Evolutionary conservation across 2,329 filamentous ascomycete genomes (phyloP).

Genomic region (Graphilbum ipis-grandicollis): DNA sequence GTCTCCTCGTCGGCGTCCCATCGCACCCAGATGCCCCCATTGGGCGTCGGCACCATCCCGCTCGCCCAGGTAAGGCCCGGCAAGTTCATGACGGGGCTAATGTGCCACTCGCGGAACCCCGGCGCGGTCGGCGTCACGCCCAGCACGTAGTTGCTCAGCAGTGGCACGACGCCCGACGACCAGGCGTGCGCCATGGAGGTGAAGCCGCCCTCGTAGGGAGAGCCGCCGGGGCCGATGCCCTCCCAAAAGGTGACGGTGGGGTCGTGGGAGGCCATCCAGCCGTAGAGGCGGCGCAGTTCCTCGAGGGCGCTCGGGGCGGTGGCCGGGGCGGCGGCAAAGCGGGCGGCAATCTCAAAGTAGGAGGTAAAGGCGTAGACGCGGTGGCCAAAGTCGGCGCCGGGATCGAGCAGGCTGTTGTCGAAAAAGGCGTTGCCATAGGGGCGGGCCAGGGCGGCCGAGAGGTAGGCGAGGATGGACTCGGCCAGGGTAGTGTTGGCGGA

Average conservation of each 20-base stretch:
- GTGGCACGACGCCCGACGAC: constrained; percentile 30
- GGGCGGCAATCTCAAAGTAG: constrained; percentile 33
- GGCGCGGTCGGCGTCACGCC: constrained; percentile 25
- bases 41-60: constrained; percentile 24
- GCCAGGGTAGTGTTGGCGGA: constrained; percentile 14
- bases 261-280: constrained; percentile 30
- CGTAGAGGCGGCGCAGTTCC: constrained; percentile 27
- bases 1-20: constrained; percentile 15
- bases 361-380: constrained; percentile 34
- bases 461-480: constrained; percentile 20
- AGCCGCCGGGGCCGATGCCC: constrained; percentile 25
- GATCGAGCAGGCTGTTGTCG: constrained; percentile 22
- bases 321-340: constrained; percentile 16
- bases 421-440: constrained; percentile 34
- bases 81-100: constrained; percentile 19
- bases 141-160: constrained; percentile 26
- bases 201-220: constrained; percentile 25
- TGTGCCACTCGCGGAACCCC: constrained; percentile 23
- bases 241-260: constrained; percentile 32
- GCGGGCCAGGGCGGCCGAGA: constrained; percentile 16
- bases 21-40: constrained; percentile 18
- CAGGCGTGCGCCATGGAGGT: constrained; percentile 34
- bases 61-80: constrained; percentile 23
- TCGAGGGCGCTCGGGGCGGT: constrained; percentile 15
- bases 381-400: constrained; percentile 18